Conservation (phyloP, 2,329 filamentous ascomycete species). For the Ceratocystis colombiana region DNA sequence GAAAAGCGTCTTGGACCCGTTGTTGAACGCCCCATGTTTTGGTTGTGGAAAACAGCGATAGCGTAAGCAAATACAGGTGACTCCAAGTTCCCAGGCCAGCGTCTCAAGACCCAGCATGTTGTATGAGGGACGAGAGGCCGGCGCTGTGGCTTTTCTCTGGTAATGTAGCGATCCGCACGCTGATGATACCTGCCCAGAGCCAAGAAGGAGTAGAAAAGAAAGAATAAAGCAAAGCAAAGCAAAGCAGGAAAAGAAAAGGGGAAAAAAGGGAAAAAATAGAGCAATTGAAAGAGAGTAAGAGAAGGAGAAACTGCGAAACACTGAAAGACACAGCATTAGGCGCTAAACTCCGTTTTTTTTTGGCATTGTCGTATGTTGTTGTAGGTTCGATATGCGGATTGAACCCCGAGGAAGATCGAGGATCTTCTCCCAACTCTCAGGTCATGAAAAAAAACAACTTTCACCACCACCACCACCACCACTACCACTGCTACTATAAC, state of each 20-base stretch:
- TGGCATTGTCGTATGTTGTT: slow-evolving; percentile 20
- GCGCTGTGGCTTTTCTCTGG: slow-evolving; percentile 26
- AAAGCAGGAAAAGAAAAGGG: neutral
- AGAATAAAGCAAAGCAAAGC: slow-evolving; percentile 11
- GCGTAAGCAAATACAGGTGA: slow-evolving; percentile 53
- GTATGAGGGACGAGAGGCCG: slow-evolving; percentile 43
- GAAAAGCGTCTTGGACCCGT: slow-evolving; percentile 56
- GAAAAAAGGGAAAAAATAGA: neutral
- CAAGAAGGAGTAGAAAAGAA: slow-evolving; percentile 25
- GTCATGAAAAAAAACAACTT: slow-evolving; percentile 20
- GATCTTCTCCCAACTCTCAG: slow-evolving; percentile 20
- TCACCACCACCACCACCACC: slow-evolving; percentile 18
- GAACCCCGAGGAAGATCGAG: slow-evolving; percentile 19
- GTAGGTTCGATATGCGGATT: slow-evolving; percentile 25
- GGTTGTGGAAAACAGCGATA: slow-evolving; percentile 78
- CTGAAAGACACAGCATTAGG: slow-evolving; percentile 2
- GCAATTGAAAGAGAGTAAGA: neutral
- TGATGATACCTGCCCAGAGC: slow-evolving; percentile 25
- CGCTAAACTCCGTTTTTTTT: neutral
- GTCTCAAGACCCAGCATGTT: slow-evolving; percentile 52
- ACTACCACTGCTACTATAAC: neutral
- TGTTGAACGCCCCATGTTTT: slow-evolving; percentile 75
- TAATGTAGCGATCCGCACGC: slow-evolving; percentile 26
- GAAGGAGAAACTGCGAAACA: slow-evolving; percentile 5
- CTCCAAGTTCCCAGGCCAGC: slow-evolving; percentile 42